Base-by-base conservation (phyloP, 202 grass and related monocot species). In the Elaeis oleifera region DNA sequence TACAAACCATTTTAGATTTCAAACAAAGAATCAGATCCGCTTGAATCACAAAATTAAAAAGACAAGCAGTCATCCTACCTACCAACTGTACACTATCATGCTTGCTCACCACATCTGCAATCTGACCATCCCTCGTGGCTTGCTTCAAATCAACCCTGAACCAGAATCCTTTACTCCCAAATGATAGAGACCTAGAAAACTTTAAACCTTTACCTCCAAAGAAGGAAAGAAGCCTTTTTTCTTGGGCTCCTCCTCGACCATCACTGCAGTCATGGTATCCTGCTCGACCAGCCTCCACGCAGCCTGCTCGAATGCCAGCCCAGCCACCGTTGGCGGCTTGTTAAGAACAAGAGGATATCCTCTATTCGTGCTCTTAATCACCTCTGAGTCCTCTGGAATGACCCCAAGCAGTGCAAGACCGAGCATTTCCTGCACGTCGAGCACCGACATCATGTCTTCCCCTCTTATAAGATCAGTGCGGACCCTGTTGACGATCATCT, bases 391-490 rank as follows among this genome's bases (percentile, higher is more conserved):
- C 69, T 97, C 94, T 0, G 94, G 88, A 19, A 97, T 89, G 7
- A 91, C 87, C 0, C 92, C 92, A 4, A 97, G 79, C 73, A 97
- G 60, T 6, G 92, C 84, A 27, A 97, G 59, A 0, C 92, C 92
- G 0, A 97, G 82, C 92, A 97, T 97, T 67, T 97, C 92, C 61
- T 89, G 92, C 51, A 97, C 92, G 3, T 97, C 92, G 2, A 97
- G 80, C 0, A 87, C 87, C 18, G 92, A 97, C 92, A 97, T 97
- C 92, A 97, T 97, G 49, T 97, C 92, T 71, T 97, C 84, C 36
- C 88, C 88, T 13, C 73, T 80, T 13, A 97, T 82, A 16, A 97
- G 65, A 62, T 97, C 92, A 0, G 87, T 80, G 0, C 87, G 81
- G 25, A 96, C 92, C 32, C 88, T 71, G 72, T 97, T 97, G 6